These are phyloP conservation scores for Amanita pallidorosea DNA, from an alignment of 768 basidiomycete species.

Conservation along the genomic window DNA sequence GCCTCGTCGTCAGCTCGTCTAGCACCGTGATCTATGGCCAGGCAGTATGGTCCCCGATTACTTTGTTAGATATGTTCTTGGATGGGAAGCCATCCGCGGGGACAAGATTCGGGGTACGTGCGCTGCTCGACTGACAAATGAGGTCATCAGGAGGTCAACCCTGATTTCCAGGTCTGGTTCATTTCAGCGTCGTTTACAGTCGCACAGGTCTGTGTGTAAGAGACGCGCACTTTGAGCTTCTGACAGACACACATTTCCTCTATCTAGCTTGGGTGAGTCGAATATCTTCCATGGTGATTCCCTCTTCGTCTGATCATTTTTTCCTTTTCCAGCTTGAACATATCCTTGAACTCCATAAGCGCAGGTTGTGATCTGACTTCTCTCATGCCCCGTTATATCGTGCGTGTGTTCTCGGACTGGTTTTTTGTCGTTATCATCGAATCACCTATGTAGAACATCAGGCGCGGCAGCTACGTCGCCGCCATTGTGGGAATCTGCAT, in stretches of 20 bases:
- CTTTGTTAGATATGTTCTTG: conserved; percentile 57
- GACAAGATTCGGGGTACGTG: conserved; percentile 53
- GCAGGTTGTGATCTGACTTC: conserved; percentile 80
- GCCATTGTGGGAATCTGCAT: conserved; percentile 68
- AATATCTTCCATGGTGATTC: neutral
- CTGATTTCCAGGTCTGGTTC: conserved; percentile 47
- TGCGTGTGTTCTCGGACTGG: conserved; percentile 20
- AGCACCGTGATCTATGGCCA: conserved; percentile 67
- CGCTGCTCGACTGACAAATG: neutral
- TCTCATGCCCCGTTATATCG: conserved; percentile 66
- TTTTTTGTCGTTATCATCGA: no score
- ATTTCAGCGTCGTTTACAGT: conserved; percentile 68
- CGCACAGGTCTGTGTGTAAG: conserved; percentile 41
- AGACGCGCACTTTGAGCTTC: neutral
- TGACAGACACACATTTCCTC: neutral
- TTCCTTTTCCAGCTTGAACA: conserved; percentile 45
- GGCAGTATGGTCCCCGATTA: conserved; percentile 71
- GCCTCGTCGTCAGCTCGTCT: conserved; percentile 74
- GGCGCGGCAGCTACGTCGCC: conserved; percentile 73
- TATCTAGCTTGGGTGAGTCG: conserved; percentile 2
- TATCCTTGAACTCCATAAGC: conserved; percentile 73
- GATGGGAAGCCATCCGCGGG: conserved; percentile 49
- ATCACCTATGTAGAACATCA: conserved; percentile 48
- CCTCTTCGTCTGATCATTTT: neutral
- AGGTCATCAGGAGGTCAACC: conserved; percentile 11